Percentiles rank a stretch among this genome's conserved stretches.
Evolutionary conservation across 2,329 filamentous ascomycete genomes (phyloP).

Genomic region (Talaromyces sp.): DNA sequence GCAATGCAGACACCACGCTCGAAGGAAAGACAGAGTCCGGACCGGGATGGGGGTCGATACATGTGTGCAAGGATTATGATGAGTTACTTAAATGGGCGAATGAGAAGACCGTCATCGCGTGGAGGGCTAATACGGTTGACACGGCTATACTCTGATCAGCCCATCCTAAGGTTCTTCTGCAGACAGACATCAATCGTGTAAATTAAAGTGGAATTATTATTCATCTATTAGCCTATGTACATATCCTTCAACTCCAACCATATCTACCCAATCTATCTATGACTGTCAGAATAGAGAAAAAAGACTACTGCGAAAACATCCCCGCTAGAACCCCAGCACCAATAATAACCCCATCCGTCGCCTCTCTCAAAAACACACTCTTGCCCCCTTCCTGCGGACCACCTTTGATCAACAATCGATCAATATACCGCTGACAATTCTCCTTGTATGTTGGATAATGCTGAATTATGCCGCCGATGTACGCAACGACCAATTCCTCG

Average conservation of each 20-base stretch:
- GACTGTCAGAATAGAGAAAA: background rate
- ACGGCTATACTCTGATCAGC: conserved; percentile 9
- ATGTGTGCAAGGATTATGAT: conserved; percentile 10
- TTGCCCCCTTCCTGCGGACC: conserved; percentile 40
- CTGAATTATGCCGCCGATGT: conserved; percentile 71
- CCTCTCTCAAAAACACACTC: conserved; percentile 46
- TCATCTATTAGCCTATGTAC: background rate
- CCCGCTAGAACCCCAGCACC: conserved; percentile 49
- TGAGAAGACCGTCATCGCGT: conserved; percentile 1
- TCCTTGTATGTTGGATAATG: conserved; percentile 67
- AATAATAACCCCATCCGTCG: conserved; percentile 49
- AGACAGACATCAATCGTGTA: background rate
- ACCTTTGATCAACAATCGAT: conserved; percentile 43
- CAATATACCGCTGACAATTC: conserved; percentile 64
- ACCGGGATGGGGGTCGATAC: conserved; percentile 6
- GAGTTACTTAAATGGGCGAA: conserved; percentile 7
- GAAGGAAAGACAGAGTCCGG: conserved; percentile 4
- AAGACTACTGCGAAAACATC: conserved; percentile 26
- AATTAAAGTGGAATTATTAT: background rate
- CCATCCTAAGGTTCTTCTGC: background rate
- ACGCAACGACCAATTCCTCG: conserved; percentile 53
- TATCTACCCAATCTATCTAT: background rate
- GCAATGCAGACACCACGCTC: conserved; percentile 3
- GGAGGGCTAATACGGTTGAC: conserved; percentile 11
- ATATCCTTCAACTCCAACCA: background rate